A percentile compares a stretch with the other conserved stretches of the same genome.
Conservation (phyloP, 768 basidiomycete genomes). For the Pleurotus salmoneostramineus region DNA sequence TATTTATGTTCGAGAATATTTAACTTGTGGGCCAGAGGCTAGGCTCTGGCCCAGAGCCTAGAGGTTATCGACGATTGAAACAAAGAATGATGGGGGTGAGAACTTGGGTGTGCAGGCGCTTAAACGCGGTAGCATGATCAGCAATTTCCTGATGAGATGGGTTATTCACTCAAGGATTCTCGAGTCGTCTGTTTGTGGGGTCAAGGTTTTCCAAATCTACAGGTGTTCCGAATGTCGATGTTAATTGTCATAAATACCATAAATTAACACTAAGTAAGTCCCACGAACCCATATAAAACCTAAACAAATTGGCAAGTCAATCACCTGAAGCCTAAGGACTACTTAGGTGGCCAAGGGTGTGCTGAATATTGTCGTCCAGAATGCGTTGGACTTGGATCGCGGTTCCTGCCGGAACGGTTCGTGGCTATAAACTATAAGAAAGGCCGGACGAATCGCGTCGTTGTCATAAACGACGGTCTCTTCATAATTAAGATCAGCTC, state of each 20-base stretch:
- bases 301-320: too few relatives aligned
- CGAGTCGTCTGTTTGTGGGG: too few relatives aligned
- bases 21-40: not conserved
- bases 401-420: conserved; percentile 16
- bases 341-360: conserved; percentile 41
- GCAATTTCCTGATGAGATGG: too few relatives aligned
- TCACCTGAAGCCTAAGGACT: too few relatives aligned
- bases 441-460: conserved; percentile 65
- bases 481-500: conserved; percentile 61
- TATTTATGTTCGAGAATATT: not conserved
- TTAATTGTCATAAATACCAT: too few relatives aligned
- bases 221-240: too few relatives aligned
- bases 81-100: not conserved
- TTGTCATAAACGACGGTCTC: conserved; percentile 67
- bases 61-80: not conserved
- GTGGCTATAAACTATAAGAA: conserved; percentile 58
- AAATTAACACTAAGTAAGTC: too few relatives aligned
- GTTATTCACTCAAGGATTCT: too few relatives aligned
- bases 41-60: too few relatives aligned
- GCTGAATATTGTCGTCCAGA: conserved; percentile 39
- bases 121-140: too few relatives aligned
- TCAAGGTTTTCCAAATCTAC: too few relatives aligned
- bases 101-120: not conserved
- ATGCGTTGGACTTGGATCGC: conserved; percentile 26
- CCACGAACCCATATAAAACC: too few relatives aligned